These are phyloP conservation scores for Rosa chinensis DNA, from an alignment of 306 rosid genomes.

Conservation along the genomic window DNA sequence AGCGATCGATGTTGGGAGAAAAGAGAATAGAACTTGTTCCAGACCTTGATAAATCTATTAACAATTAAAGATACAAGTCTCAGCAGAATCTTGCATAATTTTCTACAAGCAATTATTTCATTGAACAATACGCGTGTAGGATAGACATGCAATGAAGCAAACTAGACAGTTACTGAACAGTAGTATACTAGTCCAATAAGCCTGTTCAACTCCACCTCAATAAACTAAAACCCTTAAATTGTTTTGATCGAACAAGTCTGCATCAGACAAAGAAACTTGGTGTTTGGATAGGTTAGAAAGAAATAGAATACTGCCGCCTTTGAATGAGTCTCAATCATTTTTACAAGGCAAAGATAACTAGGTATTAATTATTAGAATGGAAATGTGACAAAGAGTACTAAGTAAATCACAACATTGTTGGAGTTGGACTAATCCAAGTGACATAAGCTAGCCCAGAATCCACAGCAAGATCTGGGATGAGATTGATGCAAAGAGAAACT, in stretches of 20 bases:
- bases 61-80: background rate
- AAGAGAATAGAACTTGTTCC: too few species aligned
- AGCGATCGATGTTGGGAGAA: background rate
- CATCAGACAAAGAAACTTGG: constrained; percentile 8
- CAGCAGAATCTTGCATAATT: background rate
- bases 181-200: background rate
- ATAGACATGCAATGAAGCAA: background rate
- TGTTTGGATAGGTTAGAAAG: background rate
- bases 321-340: constrained; percentile 16
- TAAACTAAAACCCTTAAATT: background rate
- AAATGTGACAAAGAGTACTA: background rate
- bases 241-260: background rate
- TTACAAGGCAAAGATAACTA: background rate
- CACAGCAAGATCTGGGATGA: constrained; percentile 12
- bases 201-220: background rate
- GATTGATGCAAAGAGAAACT: constrained; percentile 6
- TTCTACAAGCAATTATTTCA: background rate
- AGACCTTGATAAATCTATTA: background rate
- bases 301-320: background rate
- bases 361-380: background rate
- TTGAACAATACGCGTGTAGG: background rate
- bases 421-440: background rate
- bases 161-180: background rate
- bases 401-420: background rate
- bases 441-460: background rate